Conservation (phyloP, 495 filamentous ascomycete species). For the Aspergillus hancockii region DNA sequence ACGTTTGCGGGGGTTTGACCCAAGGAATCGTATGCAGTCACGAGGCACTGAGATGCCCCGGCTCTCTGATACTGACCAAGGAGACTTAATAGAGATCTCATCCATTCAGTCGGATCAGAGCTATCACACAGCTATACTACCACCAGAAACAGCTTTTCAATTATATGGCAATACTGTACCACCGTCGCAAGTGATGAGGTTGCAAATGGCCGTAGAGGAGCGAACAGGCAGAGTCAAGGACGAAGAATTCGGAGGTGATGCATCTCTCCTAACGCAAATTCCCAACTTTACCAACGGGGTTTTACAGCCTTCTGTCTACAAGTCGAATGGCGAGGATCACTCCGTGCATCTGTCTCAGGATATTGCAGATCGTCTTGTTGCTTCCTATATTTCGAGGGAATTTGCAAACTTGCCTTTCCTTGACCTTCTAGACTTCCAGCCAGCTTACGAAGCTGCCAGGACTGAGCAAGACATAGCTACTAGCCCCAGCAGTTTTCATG, state of each 20-base stretch:
- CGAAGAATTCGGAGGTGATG: conserved; percentile 1
- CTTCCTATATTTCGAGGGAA: conserved; percentile 13
- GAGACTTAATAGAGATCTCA: background rate
- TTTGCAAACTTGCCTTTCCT: conserved; percentile 19
- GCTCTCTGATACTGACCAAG: background rate
- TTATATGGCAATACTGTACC: background rate
- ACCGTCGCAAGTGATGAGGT: background rate
- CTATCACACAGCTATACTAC: conserved; percentile 6
- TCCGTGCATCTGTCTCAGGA: conserved; percentile 8
- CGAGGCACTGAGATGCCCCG: background rate
- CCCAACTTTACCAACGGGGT: background rate
- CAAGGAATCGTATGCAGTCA: background rate
- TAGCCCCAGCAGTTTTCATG: conserved; percentile 11
- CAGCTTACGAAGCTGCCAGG: conserved; percentile 6
- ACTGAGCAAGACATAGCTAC: background rate
- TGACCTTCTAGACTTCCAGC: conserved; percentile 14
- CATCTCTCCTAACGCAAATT: background rate
- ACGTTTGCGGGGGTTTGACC: too few relatives aligned
- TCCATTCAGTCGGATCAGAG: conserved; percentile 11
- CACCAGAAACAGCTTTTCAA: background rate
- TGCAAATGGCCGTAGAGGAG: conserved; percentile 12
- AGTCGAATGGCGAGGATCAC: background rate
- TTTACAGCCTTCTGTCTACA: background rate
- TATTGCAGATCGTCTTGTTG: conserved; percentile 12
- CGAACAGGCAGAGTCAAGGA: conserved; percentile 12